Conservation (phyloP, 805 yeast genomes). For the Ogataea glucozyma region DNA sequence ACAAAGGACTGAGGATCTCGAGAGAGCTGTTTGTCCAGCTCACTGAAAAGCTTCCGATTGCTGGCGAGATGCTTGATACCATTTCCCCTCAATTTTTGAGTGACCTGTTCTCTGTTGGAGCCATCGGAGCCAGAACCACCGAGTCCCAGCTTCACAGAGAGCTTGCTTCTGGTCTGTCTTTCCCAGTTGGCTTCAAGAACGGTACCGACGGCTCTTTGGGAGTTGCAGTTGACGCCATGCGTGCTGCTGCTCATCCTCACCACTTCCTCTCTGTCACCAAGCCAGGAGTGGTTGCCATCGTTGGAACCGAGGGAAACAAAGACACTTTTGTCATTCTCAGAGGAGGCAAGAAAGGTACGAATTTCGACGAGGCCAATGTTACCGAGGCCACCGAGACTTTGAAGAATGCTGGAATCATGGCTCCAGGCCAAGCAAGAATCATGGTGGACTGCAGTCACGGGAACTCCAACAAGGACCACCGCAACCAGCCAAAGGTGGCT, state of each 20-base stretch:
- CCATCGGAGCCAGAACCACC: constrained; percentile 98
- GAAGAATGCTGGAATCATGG: constrained; percentile 41
- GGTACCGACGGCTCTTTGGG: constrained; percentile 96
- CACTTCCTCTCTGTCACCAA: constrained; percentile 94
- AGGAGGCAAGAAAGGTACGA: constrained; percentile 94
- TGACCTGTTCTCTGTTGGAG: constrained; percentile 93
- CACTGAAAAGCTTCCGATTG: constrained; percentile 86
- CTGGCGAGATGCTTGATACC: constrained; percentile 97
- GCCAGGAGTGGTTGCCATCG: constrained; percentile 95
- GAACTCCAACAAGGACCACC: constrained; percentile 86
- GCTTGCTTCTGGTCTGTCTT: constrained; percentile 91
- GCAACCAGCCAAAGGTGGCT: constrained; percentile 91
- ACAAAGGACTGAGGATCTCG: constrained; percentile 88
- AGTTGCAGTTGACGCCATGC: constrained; percentile 91
- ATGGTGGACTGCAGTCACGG: constrained; percentile 99
- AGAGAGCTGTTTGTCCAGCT: constrained; percentile 83
- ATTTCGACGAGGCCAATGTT: constrained; percentile 78
- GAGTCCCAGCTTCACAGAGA: constrained; percentile 98
- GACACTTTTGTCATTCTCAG: constrained; percentile 89
- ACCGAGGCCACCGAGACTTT: constrained; percentile 63
- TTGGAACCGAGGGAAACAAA: constrained; percentile 90
- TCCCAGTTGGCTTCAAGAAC: constrained; percentile 98
- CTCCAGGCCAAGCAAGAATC: constrained; percentile 56
- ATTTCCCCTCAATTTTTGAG: constrained; percentile 94
- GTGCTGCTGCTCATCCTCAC: constrained; percentile 90